phyloP scores from a whole-genome alignment of 2,329 filamentous ascomycete species.

The Immersiporthe knoxdaviesiana region DNA sequence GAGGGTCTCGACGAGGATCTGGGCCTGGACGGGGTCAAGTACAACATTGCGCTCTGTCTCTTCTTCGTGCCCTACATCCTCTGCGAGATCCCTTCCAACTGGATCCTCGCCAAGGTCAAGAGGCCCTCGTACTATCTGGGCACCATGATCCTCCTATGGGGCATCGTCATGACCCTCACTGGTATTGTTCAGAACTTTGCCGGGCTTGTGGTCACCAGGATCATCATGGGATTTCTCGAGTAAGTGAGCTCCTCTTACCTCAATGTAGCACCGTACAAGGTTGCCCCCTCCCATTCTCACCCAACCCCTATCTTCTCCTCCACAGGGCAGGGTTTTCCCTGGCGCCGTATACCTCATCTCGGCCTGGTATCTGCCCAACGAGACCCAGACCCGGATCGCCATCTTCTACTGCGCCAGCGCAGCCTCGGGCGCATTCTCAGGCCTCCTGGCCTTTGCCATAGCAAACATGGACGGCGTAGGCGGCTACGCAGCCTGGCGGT shows the following conservation, averaged over 20 bases:
- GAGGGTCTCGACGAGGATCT: slow-evolving; percentile 48
- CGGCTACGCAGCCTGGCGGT: slow-evolving; percentile 52
- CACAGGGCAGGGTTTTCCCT: slow-evolving; percentile 47
- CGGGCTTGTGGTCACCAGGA: slow-evolving; percentile 46
- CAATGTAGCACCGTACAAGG: too few species aligned
- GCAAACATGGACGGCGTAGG: slow-evolving; percentile 47
- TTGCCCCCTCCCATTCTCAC: not conserved
- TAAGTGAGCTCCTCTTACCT: not conserved
- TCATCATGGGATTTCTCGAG: slow-evolving; percentile 51
- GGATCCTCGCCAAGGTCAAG: slow-evolving; percentile 43
- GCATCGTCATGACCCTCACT: slow-evolving; percentile 50
- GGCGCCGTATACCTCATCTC: slow-evolving; percentile 48
- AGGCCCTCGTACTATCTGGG: slow-evolving; percentile 43
- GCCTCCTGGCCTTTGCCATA: slow-evolving; percentile 52
- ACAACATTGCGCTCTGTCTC: slow-evolving; percentile 48
- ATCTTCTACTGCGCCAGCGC: slow-evolving; percentile 48
- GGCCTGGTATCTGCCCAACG: slow-evolving; percentile 53
- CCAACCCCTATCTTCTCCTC: not conserved
- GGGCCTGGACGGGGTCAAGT: slow-evolving; percentile 45
- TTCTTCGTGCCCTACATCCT: slow-evolving; percentile 44
- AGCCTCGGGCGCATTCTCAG: slow-evolving; percentile 46
- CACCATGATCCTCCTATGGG: slow-evolving; percentile 48
- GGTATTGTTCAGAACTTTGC: slow-evolving; percentile 47
- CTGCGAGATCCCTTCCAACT: slow-evolving; percentile 47
- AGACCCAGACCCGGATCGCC: slow-evolving; percentile 51